These are phyloP conservation scores for Alternaria gansuensis DNA, from an alignment of 2,329 filamentous ascomycete genomes.

Conservation along the genomic window DNA sequence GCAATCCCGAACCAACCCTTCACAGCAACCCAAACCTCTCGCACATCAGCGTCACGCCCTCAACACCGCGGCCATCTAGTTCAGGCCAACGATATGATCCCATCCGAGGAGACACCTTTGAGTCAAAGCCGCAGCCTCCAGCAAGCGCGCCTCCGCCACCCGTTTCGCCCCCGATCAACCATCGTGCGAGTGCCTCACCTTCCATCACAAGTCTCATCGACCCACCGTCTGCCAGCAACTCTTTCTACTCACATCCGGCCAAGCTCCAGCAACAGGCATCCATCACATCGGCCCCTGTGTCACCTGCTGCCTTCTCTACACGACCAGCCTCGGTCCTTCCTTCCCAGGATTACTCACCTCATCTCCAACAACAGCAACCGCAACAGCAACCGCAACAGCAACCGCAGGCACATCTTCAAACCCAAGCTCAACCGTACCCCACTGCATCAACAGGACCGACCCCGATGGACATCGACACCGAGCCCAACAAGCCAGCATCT, in stretches of 20 bases:
- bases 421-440: constrained; percentile 14
- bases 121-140: constrained; percentile 53
- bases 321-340: constrained; percentile 43
- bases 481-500: constrained; percentile 37
- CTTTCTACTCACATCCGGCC: constrained; percentile 46
- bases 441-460: constrained; percentile 33
- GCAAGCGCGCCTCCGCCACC: constrained; percentile 58
- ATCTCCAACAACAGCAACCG: constrained; percentile 26
- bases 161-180: constrained; percentile 66
- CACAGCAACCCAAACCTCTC: constrained; percentile 51
- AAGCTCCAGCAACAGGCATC: constrained; percentile 49
- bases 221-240: constrained; percentile 61
- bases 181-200: constrained; percentile 85
- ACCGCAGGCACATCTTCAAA: constrained; percentile 18
- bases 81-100: constrained; percentile 90
- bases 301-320: constrained; percentile 47
- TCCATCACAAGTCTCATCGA: constrained; percentile 92
- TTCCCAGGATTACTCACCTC: constrained; percentile 36
- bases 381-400: constrained; percentile 21
- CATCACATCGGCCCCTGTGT: constrained; percentile 53
- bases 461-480: constrained; percentile 52
- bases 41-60: constrained; percentile 57
- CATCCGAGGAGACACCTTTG: constrained; percentile 70
- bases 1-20: constrained; percentile 52
- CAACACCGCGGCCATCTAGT: constrained; percentile 64